Evolutionary conservation across 371 early-diverging fungal species (phyloP).

Genomic region (Nematocida ausubeli): DNA sequence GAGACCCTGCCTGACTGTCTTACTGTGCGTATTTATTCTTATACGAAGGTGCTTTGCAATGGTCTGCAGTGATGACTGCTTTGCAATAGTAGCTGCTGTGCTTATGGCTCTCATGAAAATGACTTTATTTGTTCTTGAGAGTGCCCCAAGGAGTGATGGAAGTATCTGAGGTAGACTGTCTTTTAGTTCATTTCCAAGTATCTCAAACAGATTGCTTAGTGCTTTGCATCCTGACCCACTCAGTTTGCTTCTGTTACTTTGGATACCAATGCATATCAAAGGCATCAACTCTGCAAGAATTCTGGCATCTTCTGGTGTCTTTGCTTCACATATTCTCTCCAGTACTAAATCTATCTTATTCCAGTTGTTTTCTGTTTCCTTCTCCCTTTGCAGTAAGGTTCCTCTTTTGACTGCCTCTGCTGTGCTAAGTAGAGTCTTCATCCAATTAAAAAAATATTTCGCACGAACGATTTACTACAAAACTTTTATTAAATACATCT

Average conservation of each 20-base stretch:
- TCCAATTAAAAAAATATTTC: constrained; percentile 37
- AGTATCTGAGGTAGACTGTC: constrained; percentile 12
- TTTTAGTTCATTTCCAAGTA: constrained; percentile 1
- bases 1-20: constrained; percentile 22
- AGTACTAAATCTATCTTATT: constrained; percentile 42
- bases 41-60: constrained; percentile 3
- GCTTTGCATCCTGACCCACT: constrained; percentile 49
- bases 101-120: constrained; percentile 35
- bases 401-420: constrained; percentile 17
- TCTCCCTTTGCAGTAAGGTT: constrained; percentile 32
- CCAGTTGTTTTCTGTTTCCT: constrained; percentile 54
- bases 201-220: constrained; percentile 12
- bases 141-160: constrained; percentile 7
- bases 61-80: neutral
- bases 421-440: constrained; percentile 39
- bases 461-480: neutral
- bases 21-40: neutral
- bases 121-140: constrained; percentile 41
- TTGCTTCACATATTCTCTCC: constrained; percentile 3
- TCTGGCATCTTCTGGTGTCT: constrained; percentile 7
- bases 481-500: constrained; percentile 15
- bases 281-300: neutral
- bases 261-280: constrained; percentile 24
- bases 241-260: constrained; percentile 50
- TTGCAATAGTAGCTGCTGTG: neutral